Base-by-base conservation (phyloP, 441 rosid species). In the Gossypium laxum region DNA sequence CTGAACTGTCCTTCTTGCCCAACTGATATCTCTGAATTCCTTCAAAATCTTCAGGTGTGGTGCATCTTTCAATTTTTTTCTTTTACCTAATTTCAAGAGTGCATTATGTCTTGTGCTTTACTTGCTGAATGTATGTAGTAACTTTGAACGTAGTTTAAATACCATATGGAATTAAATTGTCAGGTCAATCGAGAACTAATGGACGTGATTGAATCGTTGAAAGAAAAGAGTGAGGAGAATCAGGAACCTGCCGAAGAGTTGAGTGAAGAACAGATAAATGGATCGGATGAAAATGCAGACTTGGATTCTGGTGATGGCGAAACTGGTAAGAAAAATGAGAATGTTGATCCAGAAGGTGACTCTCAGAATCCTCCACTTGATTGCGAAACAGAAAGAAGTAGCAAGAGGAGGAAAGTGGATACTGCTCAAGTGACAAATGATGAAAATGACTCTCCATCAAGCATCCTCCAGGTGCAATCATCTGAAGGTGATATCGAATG, bases 121-220 rank as follows among this genome's bases (percentile, higher is more conserved):
- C 62, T 67, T 67, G 70, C 47, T 15, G 24, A 3, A 1, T 26
- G 19, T 15, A 15, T 26, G 26, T 26, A 26, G 2, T n/a, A 15
- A 26, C 1, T 10, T 26, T 0, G 6, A 17, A 15, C 11, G 10
- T 19, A 19, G 24, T 63, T 19, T 54, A 22, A 56, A 38, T 7
- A 6, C 24, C 12, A 24, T 50, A 32, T 54, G 19, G 34, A 24
- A 48, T 45, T 21, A n/a, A 32, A 14, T n/a, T 54, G 18, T 24
- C 76, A 87, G 89, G 86, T 88, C 21, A 88, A 87, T 62, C 67
- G 86, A 56, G 89, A 87, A 50, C 48, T 88, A 45, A 84, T 80
- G 86, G 80, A 75, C 22, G 81, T 79, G 54, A 86, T 85, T 0
- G 86, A 85, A 58, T 75, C 84, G 2, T 78, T 85, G 14, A 80